Conservation (phyloP, 1,284 basidiomycete genomes). For the Tilletia walkeri region DNA sequence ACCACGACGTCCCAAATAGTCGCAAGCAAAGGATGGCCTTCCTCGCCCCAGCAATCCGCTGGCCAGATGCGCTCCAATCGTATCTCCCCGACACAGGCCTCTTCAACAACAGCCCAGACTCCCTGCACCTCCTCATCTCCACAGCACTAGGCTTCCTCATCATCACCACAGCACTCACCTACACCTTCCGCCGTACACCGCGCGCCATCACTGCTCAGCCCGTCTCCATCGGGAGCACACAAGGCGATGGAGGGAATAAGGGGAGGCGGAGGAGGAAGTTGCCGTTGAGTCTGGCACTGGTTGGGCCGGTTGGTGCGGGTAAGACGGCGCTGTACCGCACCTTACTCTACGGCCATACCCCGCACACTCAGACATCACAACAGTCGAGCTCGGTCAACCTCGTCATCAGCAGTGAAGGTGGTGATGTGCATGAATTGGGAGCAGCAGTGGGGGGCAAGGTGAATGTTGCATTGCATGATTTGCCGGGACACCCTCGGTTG, state of each 20-base stretch:
- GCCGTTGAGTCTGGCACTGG: slow-evolving; percentile 37
- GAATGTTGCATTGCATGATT: slow-evolving; percentile 31
- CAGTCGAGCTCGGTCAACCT: slow-evolving; percentile 28
- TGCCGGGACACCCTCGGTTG: slow-evolving; percentile 48
- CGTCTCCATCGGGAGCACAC: slow-evolving; percentile 1
- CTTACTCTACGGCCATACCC: slow-evolving; percentile 40
- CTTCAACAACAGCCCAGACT: slow-evolving; percentile 24
- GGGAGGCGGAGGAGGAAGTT: slow-evolving; percentile 17
- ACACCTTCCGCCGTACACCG: slow-evolving; percentile 19
- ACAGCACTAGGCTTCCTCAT: slow-evolving; percentile 34
- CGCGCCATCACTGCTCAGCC: slow-evolving; percentile 5
- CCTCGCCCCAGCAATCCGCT: slow-evolving; percentile 31
- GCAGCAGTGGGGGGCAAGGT: slow-evolving; percentile 24
- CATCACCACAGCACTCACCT: slow-evolving; percentile 34
- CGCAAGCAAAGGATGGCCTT: slow-evolving; percentile 20
- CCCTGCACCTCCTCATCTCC: slow-evolving; percentile 16
- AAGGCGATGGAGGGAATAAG: slow-evolving; percentile 24
- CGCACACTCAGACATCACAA: slow-evolving; percentile 41
- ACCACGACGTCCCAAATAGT: too few relatives aligned
- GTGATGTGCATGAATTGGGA: not conserved
- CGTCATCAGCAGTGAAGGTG: slow-evolving; percentile 12
- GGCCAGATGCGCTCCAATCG: slow-evolving; percentile 34
- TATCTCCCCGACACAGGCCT: slow-evolving; percentile 26
- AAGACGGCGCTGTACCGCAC: slow-evolving; percentile 48
- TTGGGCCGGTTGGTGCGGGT: slow-evolving; percentile 42